phyloP scores from a whole-genome alignment of 495 filamentous ascomycete species.

The Penicillium tannophilum region DNA sequence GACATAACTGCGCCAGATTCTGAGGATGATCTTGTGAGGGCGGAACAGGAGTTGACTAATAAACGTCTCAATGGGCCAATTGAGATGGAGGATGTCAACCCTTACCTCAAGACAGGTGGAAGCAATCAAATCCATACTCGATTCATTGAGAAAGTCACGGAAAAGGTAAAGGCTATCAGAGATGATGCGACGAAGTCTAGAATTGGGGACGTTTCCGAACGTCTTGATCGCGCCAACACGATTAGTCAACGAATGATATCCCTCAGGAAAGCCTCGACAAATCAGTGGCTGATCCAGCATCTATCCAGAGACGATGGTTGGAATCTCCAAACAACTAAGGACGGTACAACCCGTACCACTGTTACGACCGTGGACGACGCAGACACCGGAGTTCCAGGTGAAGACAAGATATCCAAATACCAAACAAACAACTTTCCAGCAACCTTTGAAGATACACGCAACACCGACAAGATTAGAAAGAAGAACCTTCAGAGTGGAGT shows the following conservation, averaged over 20 bases:
- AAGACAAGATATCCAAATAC: slow-evolving; percentile 5
- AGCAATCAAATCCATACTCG: slow-evolving; percentile 3
- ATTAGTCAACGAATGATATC: slow-evolving; percentile 3
- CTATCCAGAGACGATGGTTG: slow-evolving; percentile 1
- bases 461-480: background rate
- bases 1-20: slow-evolving; percentile 3
- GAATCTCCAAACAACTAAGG: slow-evolving; percentile 1
- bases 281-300: background rate
- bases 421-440: slow-evolving; percentile 3
- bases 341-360: slow-evolving; percentile 1
- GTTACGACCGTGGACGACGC: slow-evolving; percentile 3
- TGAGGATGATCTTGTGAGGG: slow-evolving; percentile 2
- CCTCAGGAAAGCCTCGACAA: slow-evolving; percentile 3
- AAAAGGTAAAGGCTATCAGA: background rate
- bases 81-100: background rate
- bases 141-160: slow-evolving; percentile 4
- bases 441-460: slow-evolving; percentile 3
- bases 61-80: background rate
- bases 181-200: slow-evolving; percentile 2
- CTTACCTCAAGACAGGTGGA: slow-evolving; percentile 2
- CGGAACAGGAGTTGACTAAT: slow-evolving; percentile 4
- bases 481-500: slow-evolving; percentile 5
- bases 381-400: slow-evolving; percentile 3
- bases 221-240: slow-evolving; percentile 1
- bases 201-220: slow-evolving; percentile 3